These are phyloP conservation scores for Vanilla planifolia DNA, from an alignment of 106 monocot species.

Conservation along the genomic window DNA sequence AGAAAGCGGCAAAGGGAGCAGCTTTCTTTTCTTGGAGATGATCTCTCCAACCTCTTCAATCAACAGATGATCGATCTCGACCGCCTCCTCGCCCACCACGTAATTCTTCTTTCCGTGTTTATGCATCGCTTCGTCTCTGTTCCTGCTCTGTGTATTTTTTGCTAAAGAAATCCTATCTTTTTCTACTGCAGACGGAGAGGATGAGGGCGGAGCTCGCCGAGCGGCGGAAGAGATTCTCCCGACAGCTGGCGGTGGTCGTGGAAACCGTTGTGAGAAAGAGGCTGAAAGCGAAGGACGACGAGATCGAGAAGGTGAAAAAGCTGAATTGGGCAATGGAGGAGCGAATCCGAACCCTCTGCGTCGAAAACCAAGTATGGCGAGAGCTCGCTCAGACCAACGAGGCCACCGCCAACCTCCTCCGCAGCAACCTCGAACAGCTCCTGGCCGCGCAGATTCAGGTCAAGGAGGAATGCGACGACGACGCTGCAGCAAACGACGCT, in stretches of 20 bases:
- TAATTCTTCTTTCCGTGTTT: constrained; percentile 7
- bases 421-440: constrained; percentile 47
- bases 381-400: constrained; percentile 55
- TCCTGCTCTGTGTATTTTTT: background rate
- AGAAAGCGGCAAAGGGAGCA: constrained; percentile 4
- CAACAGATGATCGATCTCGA: constrained; percentile 41
- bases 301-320: constrained; percentile 33
- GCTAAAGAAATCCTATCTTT: too few species aligned
- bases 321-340: constrained; percentile 53
- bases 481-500: constrained; percentile 20
- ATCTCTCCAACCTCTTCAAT: constrained; percentile 8
- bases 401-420: constrained; percentile 34
- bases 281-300: constrained; percentile 52
- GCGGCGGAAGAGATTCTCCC: constrained; percentile 14
- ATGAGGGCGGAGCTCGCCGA: constrained; percentile 35
- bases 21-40: constrained; percentile 6
- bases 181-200: constrained; percentile 21
- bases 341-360: constrained; percentile 18
- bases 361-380: constrained; percentile 57
- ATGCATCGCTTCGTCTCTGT: too few species aligned
- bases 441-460: constrained; percentile 13
- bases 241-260: constrained; percentile 19
- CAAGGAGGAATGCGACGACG: constrained; percentile 6
- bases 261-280: constrained; percentile 16
- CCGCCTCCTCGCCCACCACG: constrained; percentile 23